Evolutionary conservation across 1,139 yeast species (phyloP).

Genomic region (Suhomyces panamericanus): DNA sequence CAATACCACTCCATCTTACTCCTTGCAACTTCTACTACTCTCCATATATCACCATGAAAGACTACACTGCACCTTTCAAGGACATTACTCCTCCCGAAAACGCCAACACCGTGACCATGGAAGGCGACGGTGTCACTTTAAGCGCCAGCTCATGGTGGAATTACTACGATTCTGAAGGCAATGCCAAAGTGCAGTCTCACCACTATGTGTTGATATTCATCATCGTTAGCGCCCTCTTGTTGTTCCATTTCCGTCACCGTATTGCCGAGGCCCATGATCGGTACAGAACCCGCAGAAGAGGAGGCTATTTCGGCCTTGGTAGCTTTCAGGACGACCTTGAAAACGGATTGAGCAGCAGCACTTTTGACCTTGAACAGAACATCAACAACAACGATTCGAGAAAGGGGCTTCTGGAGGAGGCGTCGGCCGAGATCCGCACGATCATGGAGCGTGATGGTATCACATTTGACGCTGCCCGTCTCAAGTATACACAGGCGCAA

Average conservation of each 20-base stretch:
- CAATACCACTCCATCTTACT: neutral
- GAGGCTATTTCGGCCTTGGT: constrained; percentile 13
- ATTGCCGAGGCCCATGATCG: constrained; percentile 19
- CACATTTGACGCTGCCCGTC: constrained; percentile 71
- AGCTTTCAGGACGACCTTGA: constrained; percentile 63
- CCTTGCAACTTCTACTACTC: too few species aligned
- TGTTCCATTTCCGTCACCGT: constrained; percentile 18
- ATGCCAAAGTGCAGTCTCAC: constrained; percentile 8
- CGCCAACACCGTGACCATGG: constrained; percentile 1
- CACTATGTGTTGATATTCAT: constrained; percentile 5
- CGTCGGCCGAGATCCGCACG: constrained; percentile 50
- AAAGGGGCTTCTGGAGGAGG: constrained; percentile 57
- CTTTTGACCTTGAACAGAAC: constrained; percentile 52
- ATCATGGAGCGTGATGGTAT: constrained; percentile 54
- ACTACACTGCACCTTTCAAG: neutral
- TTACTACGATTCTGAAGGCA: constrained; percentile 10
- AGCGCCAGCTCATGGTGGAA: constrained; percentile 3
- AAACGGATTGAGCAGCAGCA: constrained; percentile 62
- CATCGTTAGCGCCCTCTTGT: constrained; percentile 9
- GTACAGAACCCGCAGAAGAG: constrained; percentile 16
- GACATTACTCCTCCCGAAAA: neutral
- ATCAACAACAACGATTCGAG: constrained; percentile 56
- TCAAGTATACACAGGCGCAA: constrained; percentile 46
- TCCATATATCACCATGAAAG: neutral
- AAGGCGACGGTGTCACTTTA: constrained; percentile 1